phyloP scores from a whole-genome alignment of 495 filamentous ascomycete genomes.

The Aspergillus cristatus region DNA sequence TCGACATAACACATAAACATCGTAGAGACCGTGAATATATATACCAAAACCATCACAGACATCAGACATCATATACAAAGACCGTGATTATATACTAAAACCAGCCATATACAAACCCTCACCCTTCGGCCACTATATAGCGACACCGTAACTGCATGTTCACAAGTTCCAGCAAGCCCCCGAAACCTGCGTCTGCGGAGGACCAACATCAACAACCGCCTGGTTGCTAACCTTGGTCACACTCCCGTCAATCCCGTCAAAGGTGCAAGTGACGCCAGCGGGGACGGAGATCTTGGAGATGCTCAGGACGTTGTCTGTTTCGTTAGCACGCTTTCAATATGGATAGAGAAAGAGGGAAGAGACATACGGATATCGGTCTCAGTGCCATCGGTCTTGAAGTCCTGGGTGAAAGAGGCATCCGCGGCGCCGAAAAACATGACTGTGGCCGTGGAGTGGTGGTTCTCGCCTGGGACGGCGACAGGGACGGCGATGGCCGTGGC shows the following conservation, averaged over 20 bases:
- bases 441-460: not conserved
- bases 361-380: slow-evolving; percentile 12
- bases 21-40: too few species aligned
- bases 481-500: slow-evolving; percentile 6
- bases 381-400: slow-evolving; percentile 17
- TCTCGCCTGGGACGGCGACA: slow-evolving; percentile 1
- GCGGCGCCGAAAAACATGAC: slow-evolving; percentile 21
- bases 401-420: slow-evolving; percentile 16
- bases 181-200: slow-evolving; percentile 31
- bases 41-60: too few species aligned
- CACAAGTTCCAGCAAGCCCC: too few species aligned
- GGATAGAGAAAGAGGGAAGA: not conserved
- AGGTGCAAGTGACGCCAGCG: slow-evolving; percentile 8
- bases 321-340: slow-evolving; percentile 1
- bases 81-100: too few species aligned
- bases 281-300: slow-evolving; percentile 11
- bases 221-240: slow-evolving; percentile 11
- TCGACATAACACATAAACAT: too few species aligned
- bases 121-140: too few species aligned
- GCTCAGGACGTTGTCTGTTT: slow-evolving; percentile 15
- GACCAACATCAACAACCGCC: slow-evolving; percentile 16
- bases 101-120: too few species aligned
- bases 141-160: too few species aligned
- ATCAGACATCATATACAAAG: too few species aligned
- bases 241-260: slow-evolving; percentile 16